These are phyloP conservation scores for Thielaviopsis musarum DNA, from an alignment of 2,329 filamentous ascomycete species.

Conservation along the genomic window DNA sequence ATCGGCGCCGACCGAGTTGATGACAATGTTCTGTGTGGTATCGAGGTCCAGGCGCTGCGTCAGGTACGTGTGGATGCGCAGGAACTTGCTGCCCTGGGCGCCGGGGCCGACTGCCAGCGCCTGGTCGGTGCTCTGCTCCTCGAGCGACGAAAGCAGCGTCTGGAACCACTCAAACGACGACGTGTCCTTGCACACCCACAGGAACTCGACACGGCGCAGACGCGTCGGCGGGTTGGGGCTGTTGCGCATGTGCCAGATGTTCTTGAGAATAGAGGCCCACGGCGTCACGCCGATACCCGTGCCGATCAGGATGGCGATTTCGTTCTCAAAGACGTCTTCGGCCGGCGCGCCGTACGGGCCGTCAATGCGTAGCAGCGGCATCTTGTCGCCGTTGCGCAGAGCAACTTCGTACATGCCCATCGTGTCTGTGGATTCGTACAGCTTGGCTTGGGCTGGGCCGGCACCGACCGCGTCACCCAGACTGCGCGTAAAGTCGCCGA, in stretches of 20 bases:
- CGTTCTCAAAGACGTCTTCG: conserved; percentile 91
- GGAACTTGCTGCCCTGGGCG: conserved; percentile 60
- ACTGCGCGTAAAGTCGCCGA: conserved; percentile 87
- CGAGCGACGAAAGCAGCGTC: conserved; percentile 75
- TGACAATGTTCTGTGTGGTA: conserved; percentile 87
- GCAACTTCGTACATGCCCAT: conserved; percentile 98
- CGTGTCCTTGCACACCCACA: conserved; percentile 96
- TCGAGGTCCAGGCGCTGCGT: conserved; percentile 86
- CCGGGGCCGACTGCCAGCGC: conserved; percentile 41
- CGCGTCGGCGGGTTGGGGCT: conserved; percentile 76
- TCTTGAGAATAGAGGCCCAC: conserved; percentile 81
- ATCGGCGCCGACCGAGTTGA: conserved; percentile 81
- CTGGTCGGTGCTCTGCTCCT: conserved; percentile 62
- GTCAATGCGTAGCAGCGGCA: conserved; percentile 81
- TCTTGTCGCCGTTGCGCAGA: conserved; percentile 77
- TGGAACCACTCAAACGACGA: conserved; percentile 99
- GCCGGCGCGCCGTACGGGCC: conserved; percentile 93
- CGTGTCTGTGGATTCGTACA: conserved; percentile 68
- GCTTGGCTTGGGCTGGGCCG: conserved; percentile 68
- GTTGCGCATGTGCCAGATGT: conserved; percentile 92
- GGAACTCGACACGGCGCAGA: conserved; percentile 90
- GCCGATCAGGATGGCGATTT: conserved; percentile 71
- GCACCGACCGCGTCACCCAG: conserved; percentile 94
- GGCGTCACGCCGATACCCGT: conserved; percentile 79
- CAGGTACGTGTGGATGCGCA: conserved; percentile 95